Base-by-base conservation (phyloP, 75 land plant genomes). In the Chamaecyparis obtusa region DNA sequence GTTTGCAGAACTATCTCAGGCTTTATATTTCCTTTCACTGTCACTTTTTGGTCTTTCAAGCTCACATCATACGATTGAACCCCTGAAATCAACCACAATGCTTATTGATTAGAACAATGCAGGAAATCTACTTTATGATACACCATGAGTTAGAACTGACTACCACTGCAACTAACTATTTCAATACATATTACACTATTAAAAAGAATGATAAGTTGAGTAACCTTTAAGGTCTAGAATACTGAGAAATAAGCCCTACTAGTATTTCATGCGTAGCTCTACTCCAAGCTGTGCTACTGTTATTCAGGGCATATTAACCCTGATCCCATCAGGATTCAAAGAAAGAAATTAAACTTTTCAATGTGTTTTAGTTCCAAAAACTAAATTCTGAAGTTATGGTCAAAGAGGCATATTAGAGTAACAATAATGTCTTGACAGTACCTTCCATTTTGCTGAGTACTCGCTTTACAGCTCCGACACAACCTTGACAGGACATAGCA, bases 401-500 rank as follows among this genome's bases (percentile, higher is more conserved):
- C 51, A 85, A 14, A 24, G 64, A 46, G 48, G 7, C 7, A 46
- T 46, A 46, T 46, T 46, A 46, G 7, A 46, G 48, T 46, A 46
- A 57, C 39, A 19, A 79, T n/a, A n/a, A n/a, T n/a, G 19, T 7
- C 35, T 19, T 55, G 57, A 85, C 87, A 37, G n/a, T 89, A 97
- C 99, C 99, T 90, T 96, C 96, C 94, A 97, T 91, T 88, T 94
- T 95, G 76, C 86, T 92, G 16, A 97, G 89, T 44, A 94, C 97
- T 85, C 95, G 91, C 86, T 93, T 92, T 54, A 97, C 99, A 51
- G 97, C 95, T 7, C 93, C 99, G 85, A 89, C 95, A 87, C 99
- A 97, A 71, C 99, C 99, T 90, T 93, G 82, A 83, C 99, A 97
- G 77, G 94, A 92, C 99, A 97, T 97, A 36, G 90, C 93, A 90